Evolutionary conservation across 139 green algal genomes (phyloP).

Genomic region (Closterium sp.): DNA sequence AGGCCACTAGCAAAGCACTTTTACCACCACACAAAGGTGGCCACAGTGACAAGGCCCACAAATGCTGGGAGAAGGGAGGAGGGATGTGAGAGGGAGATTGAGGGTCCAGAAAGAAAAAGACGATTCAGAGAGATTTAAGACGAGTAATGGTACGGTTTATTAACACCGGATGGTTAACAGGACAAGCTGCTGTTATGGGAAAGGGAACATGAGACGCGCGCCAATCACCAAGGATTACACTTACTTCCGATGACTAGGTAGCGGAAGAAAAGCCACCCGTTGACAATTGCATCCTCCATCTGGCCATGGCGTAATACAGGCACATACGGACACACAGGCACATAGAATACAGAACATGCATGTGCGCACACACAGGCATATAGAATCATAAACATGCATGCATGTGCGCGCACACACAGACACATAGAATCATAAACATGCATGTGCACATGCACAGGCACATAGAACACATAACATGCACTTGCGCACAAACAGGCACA

Average conservation of each 20-base stretch:
- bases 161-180: not conserved
- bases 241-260: conserved; percentile 55
- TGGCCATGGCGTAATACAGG: not conserved
- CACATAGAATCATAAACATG: not conserved
- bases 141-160: no score
- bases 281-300: conserved; percentile 77
- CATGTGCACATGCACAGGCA: not conserved
- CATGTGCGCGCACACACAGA: not conserved
- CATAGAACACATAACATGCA: not conserved
- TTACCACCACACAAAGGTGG: no score
- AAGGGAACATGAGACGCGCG: not conserved
- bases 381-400: not conserved
- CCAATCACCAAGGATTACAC: not conserved
- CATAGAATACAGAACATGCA: not conserved
- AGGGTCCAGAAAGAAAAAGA: no score
- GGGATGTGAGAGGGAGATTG: no score
- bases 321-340: not conserved
- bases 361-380: not conserved
- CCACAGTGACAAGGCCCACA: no score
- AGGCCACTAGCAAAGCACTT: no score
- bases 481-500: no score
- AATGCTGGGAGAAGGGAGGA: no score
- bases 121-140: no score
- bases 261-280: conserved; percentile 86
- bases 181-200: no score